These are phyloP conservation scores for Gynochthodes officinalis DNA, from an alignment of 257 asterid genomes.

Conservation along the genomic window DNA sequence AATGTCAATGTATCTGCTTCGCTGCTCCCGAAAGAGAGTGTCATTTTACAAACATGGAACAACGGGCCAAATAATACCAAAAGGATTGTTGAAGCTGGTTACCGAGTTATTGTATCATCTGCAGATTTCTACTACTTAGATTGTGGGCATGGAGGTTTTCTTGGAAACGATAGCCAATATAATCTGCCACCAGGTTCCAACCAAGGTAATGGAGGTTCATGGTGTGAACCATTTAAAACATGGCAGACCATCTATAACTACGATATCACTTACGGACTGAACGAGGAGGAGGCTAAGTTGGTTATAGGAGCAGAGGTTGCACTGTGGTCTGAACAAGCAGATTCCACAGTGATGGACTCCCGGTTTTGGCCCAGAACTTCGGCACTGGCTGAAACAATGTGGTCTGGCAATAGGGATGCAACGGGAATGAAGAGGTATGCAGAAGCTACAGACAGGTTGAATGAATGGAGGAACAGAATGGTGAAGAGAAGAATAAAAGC, in stretches of 20 bases:
- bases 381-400: constrained; percentile 74
- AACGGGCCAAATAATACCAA: constrained; percentile 70
- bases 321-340: constrained; percentile 95
- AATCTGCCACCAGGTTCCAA: constrained; percentile 56
- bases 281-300: constrained; percentile 48
- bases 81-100: constrained; percentile 57
- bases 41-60: constrained; percentile 85
- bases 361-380: constrained; percentile 88
- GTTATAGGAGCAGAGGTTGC: constrained; percentile 92
- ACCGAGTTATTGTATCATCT: constrained; percentile 75
- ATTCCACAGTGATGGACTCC: constrained; percentile 71
- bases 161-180: constrained; percentile 63
- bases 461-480: constrained; percentile 90
- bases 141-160: constrained; percentile 80
- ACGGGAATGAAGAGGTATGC: constrained; percentile 68
- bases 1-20: constrained; percentile 48
- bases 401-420: constrained; percentile 85
- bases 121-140: constrained; percentile 75
- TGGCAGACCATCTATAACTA: constrained; percentile 87
- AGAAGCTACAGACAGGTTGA: constrained; percentile 80
- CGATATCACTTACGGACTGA: constrained; percentile 66
- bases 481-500: constrained; percentile 71
- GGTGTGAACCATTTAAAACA: constrained; percentile 94
- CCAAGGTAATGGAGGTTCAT: constrained; percentile 74
- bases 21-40: constrained; percentile 52